Percentiles rank a stretch among this genome's conserved stretches.
These are phyloP conservation scores for Delphinella strobiligena DNA, from an alignment of 2,329 filamentous ascomycete genomes.

Conservation along the genomic window DNA sequence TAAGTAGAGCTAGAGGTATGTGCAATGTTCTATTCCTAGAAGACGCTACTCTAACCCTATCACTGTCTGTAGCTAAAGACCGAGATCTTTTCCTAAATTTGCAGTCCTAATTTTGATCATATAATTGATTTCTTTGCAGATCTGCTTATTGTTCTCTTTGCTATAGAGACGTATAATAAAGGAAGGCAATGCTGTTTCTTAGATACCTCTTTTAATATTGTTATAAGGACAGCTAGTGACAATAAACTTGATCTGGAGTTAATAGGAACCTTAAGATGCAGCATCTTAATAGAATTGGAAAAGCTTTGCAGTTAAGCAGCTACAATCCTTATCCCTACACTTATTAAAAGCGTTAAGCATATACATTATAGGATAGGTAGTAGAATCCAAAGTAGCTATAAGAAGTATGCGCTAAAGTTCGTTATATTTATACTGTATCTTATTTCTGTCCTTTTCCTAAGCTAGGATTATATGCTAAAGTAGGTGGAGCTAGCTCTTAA, in stretches of 20 bases:
- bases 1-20: conserved; percentile 19
- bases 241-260: conserved; percentile 13
- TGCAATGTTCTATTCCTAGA: conserved; percentile 15
- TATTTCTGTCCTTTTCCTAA: conserved; percentile 13
- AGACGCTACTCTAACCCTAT: conserved; percentile 3
- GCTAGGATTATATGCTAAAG: conserved; percentile 12
- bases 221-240: conserved; percentile 11
- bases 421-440: conserved; percentile 9
- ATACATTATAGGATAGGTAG: conserved; percentile 10
- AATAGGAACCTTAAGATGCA: background rate
- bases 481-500: conserved; percentile 16
- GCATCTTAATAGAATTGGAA: conserved; percentile 3
- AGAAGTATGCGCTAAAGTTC: conserved; percentile 12
- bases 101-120: no score
- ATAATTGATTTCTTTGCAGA: conserved; percentile 8
- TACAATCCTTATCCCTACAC: conserved; percentile 11
- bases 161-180: conserved; percentile 7
- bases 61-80: background rate
- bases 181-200: background rate
- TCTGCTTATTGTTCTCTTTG: conserved; percentile 10
- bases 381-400: conserved; percentile 4
- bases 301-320: conserved; percentile 8
- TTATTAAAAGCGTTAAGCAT: conserved; percentile 19
- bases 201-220: conserved; percentile 6
- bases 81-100: no score